Evolutionary conservation across 176 grass and related monocot genomes (phyloP), one percentile per base, ranked within the genome.

Genomic region (Pharus latifolius): DNA sequence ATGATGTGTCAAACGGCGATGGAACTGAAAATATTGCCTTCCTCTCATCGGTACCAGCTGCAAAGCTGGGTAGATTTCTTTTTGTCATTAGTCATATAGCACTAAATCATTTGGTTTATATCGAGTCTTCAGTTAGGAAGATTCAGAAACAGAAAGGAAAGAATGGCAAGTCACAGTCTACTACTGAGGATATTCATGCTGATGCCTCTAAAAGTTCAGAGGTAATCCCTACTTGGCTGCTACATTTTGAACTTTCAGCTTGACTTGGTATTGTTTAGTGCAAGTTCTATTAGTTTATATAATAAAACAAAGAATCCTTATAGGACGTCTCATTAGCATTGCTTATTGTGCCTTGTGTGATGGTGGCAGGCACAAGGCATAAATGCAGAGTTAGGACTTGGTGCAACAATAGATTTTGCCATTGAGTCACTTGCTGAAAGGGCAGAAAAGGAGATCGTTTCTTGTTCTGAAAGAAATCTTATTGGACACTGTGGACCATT

Each of bases 301-400:
- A 4, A 5, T 38, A 5, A 38, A 38, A 38, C 35, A 4, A 38
- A 38, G 4, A 38, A 38, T 38, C 9, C 4, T 5, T 38, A 5
- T 38, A 9, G 35, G 8, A 38, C 6, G 4, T 38, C 35, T 9
- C 35, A 38, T 38, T 9, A 38, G 8, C 9, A 38, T 59, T 72
- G 38, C n/a, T 47, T 67, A 38, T 61, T 58, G 48, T 71, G 37
- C 56, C 46, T 75, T 67, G 25, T 81, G 33, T 23, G 34, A 62
- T 50, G 33, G 35, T 74, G 19, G 40, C 78, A 93, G 87, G 57
- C 46, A 40, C 74, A 80, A 77, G 60, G 75, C 62, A 98, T 98
- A 98, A 98, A 98, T 88, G 89, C 81, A 18, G 94, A 98, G 76
- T 52, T 98, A 73, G 94, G 94, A 64, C 78, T 98, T 58, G 69